Evolutionary conservation across 345 rosid species (phyloP).

Genomic region (Acer negundo): DNA sequence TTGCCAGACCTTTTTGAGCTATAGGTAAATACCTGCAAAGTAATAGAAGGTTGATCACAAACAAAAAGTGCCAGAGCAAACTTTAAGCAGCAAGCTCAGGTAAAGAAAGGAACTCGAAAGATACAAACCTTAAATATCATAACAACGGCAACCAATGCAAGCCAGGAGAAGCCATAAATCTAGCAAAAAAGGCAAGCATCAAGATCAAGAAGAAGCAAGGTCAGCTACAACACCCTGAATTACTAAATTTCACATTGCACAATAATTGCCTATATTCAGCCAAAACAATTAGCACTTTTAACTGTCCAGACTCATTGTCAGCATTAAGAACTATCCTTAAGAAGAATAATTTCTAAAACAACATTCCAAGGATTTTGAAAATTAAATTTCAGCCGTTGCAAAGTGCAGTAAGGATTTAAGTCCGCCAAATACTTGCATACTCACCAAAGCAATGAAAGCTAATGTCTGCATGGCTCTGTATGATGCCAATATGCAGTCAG

Average conservation of each 20-base stretch:
- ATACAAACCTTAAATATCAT: slow-evolving; percentile 74
- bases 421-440: not conserved
- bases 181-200: slow-evolving; percentile 34
- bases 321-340: not conserved
- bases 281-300: not conserved
- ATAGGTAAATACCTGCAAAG: slow-evolving; percentile 68
- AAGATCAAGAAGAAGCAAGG: slow-evolving; percentile 19
- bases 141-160: slow-evolving; percentile 61
- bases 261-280: not conserved
- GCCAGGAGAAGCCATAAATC: slow-evolving; percentile 96
- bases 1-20: slow-evolving; percentile 71
- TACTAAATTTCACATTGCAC: not conserved
- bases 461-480: not conserved
- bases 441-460: not conserved
- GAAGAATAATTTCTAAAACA: not conserved
- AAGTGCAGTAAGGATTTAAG: not conserved
- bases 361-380: not conserved
- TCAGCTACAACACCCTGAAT: not conserved
- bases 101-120: slow-evolving; percentile 6
- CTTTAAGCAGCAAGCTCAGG: slow-evolving; percentile 1
- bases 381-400: not conserved
- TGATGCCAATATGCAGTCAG: too few relatives aligned
- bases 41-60: slow-evolving; percentile 11
- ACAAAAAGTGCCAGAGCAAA: not conserved
- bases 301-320: not conserved